phyloP scores from a whole-genome alignment of 2,329 filamentous ascomycete species.

The Rhynchosporium agropyri region DNA sequence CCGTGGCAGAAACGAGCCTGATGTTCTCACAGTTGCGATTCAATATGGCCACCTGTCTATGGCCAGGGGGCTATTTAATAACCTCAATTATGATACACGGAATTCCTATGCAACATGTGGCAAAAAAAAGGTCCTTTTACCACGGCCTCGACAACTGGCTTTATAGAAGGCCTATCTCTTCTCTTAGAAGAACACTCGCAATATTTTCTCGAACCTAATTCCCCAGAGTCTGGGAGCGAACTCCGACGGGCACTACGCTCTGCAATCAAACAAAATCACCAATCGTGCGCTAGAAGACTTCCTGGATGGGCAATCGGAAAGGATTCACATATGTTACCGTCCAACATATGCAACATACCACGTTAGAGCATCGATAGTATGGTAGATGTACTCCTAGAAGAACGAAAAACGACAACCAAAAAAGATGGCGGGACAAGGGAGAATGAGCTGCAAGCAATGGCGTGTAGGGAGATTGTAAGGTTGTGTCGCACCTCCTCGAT shows the following conservation, averaged over 20 bases:
- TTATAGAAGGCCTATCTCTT: background rate
- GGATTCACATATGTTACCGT: background rate
- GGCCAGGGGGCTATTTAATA: background rate
- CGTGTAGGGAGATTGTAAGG: constrained; percentile 1
- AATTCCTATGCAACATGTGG: background rate
- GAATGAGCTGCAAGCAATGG: background rate
- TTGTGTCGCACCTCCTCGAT: background rate
- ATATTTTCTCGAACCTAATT: background rate
- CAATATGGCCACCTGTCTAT: background rate
- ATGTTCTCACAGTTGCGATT: background rate
- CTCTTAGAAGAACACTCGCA: background rate
- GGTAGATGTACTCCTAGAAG: background rate
- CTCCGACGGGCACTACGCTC: background rate
- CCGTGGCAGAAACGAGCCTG: background rate
- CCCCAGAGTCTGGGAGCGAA: background rate
- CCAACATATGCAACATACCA: background rate
- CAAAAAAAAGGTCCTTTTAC: background rate
- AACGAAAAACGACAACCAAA: background rate
- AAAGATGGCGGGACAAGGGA: constrained; percentile 3
- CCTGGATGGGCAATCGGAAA: background rate
- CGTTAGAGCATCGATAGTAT: background rate
- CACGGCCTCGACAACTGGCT: background rate
- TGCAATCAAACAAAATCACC: background rate
- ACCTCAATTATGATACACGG: background rate
- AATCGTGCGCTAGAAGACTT: background rate